Percentiles rank a stretch among this genome's conserved stretches.
These are phyloP conservation scores for Alternaria conjuncta DNA, from an alignment of 2,329 filamentous ascomycete genomes.

Conservation along the genomic window DNA sequence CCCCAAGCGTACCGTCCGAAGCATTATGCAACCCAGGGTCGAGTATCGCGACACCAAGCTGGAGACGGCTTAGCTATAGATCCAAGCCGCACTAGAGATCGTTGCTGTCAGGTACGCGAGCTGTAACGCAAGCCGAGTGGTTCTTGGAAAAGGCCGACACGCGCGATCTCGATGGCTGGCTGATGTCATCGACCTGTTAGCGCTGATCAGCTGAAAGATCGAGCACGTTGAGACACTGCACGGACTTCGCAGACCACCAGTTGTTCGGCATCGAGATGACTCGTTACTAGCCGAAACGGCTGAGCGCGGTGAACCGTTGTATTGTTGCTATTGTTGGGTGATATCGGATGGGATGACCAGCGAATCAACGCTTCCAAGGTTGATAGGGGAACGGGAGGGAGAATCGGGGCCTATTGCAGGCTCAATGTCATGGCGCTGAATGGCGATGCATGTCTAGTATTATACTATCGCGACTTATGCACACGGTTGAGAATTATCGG, in stretches of 20 bases:
- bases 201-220: conserved; percentile 10
- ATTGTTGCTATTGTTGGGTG: neutral
- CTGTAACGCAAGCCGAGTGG: conserved; percentile 5
- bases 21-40: neutral
- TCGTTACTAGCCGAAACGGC: neutral
- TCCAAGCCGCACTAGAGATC: neutral
- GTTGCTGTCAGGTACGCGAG: conserved; percentile 16
- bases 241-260: neutral
- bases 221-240: neutral
- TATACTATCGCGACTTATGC: neutral
- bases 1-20: conserved; percentile 2
- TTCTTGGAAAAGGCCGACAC: neutral
- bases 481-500: neutral
- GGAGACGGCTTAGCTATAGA: neutral
- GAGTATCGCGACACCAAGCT: neutral
- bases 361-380: neutral
- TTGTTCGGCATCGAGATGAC: neutral
- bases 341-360: neutral
- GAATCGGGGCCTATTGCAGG: neutral
- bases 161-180: conserved; percentile 2
- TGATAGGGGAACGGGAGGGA: neutral
- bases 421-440: neutral
- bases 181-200: conserved; percentile 16
- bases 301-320: neutral
- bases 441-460: neutral